Base-by-base conservation (phyloP, 2,329 filamentous ascomycete species). In the Thelonectria rubi region DNA sequence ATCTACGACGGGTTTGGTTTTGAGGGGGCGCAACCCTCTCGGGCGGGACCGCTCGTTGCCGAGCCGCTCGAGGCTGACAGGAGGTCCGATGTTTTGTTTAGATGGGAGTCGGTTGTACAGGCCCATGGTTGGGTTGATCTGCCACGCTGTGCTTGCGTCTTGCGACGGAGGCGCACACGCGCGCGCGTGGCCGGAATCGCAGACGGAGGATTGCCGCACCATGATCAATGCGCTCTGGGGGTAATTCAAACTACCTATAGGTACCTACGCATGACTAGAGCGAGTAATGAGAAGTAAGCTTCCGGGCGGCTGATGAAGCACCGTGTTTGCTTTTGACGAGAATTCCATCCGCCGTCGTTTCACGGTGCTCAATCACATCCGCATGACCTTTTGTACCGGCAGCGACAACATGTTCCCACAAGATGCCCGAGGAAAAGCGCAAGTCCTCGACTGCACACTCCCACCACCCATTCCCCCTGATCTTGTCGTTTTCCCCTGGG, bases 41-140 rank as follows among this genome's bases (percentile, higher is more conserved):
- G 21, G 18, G 32, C 39, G 53, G 26, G 42, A 39, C 12, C 54
- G 39, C 34, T 15, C 42, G 49, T 37, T 43, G 39, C 54, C 53
- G 37, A 43, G 20, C 7, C 45, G 42, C 39, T 42, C 4, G 15
- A 42, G 15, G 17, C 39, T 45, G 42, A 18, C 18, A 18, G 9
- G 10, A 18, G 4, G 3, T 11, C 10, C 15, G 40, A 18, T 43
- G 14, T 43, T 18, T 17, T 43, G 40, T 18, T 43, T 43, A 24
- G 24, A 24, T 24, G 24, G 7, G 7, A 24, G 24, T 24, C 4
- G 7, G 24, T 24, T 4, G 4, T 24, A 7, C 24, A 24, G 24
- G 7, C 24, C 24, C n/a, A n/a, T n/a, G n/a, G n/a, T n/a, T n/a
- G n/a, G n/a, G n/a, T n/a, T n/a, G n/a, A n/a, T n/a, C n/a, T n/a